A percentile compares a stretch with the other conserved stretches of the same genome.
Evolutionary conservation across 257 asterid genomes (phyloP).

Genomic region (Leptodermis oblonga): DNA sequence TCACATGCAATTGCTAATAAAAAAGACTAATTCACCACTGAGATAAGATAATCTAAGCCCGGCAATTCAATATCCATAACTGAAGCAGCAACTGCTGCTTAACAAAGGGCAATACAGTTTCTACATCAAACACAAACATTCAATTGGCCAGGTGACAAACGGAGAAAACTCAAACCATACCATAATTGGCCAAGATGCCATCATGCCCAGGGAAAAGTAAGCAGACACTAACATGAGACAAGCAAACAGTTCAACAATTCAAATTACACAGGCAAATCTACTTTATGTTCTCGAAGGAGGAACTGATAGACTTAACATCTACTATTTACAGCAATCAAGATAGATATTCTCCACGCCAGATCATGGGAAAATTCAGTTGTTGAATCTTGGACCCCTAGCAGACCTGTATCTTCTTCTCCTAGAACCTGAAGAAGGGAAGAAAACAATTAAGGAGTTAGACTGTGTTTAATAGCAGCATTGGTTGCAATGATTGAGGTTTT

Average conservation of each 20-base stretch:
- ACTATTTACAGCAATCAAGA: conserved; percentile 9
- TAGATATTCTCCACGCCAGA: conserved; percentile 31
- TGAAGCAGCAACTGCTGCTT: too few relatives aligned
- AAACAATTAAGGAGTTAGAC: conserved; percentile 14
- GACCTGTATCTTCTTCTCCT: conserved; percentile 27
- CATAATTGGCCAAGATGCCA: background rate
- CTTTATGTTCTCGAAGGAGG: background rate
- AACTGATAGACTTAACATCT: background rate
- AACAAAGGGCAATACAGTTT: background rate
- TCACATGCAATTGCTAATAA: background rate
- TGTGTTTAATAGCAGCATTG: conserved; percentile 23
- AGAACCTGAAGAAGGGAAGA: conserved; percentile 27
- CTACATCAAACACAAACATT: background rate
- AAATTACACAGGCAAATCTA: background rate
- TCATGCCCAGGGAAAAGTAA: background rate
- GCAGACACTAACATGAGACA: background rate
- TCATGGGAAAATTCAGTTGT: conserved; percentile 19
- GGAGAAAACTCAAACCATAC: background rate
- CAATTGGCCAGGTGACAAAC: too few relatives aligned
- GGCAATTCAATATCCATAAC: background rate
- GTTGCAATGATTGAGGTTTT: conserved; percentile 13
- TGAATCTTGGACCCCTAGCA: conserved; percentile 23
- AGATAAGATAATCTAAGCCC: background rate
- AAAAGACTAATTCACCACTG: background rate
- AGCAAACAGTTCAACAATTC: background rate